These are phyloP conservation scores for Primulina eburnea DNA, from an alignment of 257 asterid genomes.

Conservation along the genomic window DNA sequence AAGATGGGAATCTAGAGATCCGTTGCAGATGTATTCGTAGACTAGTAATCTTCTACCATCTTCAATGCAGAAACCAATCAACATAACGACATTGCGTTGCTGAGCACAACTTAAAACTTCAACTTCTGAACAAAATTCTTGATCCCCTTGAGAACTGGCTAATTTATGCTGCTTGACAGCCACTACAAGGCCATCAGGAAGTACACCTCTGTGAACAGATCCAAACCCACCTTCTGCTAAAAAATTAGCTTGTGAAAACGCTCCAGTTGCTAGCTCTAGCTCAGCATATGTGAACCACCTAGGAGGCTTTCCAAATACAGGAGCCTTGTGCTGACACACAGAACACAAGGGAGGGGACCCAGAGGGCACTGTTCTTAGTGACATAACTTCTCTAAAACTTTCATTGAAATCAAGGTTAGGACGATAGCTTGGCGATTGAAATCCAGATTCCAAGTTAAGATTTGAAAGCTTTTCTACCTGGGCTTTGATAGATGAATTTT, in stretches of 20 bases:
- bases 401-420: constrained; percentile 62
- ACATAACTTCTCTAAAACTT: constrained; percentile 74
- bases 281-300: constrained; percentile 83
- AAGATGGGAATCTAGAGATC: constrained; percentile 92
- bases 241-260: constrained; percentile 77
- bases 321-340: constrained; percentile 90
- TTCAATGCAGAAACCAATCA: constrained; percentile 90
- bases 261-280: constrained; percentile 85
- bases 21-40: constrained; percentile 91
- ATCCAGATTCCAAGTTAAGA: constrained; percentile 54
- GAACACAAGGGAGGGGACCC: constrained; percentile 97
- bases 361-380: constrained; percentile 50
- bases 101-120: constrained; percentile 97
- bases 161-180: constrained; percentile 96
- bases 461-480: constrained; percentile 60
- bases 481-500: constrained; percentile 44
- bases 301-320: constrained; percentile 93
- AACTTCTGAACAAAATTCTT: constrained; percentile 95
- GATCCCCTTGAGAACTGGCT: constrained; percentile 98
- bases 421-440: constrained; percentile 66
- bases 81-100: constrained; percentile 92
- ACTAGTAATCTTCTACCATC: constrained; percentile 84
- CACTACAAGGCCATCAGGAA: constrained; percentile 80
- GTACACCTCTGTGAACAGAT: constrained; percentile 87
- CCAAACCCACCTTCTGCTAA: constrained; percentile 96